Conservation (phyloP, 2,329 filamentous ascomycete species). For the Colletotrichum truncatum region DNA sequence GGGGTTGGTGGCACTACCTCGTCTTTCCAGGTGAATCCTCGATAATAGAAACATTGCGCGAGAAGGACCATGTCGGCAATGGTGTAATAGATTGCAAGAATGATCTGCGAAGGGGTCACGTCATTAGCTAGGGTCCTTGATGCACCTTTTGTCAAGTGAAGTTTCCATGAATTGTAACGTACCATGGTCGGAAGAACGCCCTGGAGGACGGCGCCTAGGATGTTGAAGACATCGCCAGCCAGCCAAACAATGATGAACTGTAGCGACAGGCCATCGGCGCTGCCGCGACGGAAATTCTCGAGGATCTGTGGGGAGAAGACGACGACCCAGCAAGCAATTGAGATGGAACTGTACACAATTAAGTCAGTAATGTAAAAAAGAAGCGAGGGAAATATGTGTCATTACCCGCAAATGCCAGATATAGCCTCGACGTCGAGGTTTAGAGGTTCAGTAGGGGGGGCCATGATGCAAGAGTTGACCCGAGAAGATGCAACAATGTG, state of each 20-base stretch:
- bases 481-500: constrained; percentile 9
- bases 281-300: constrained; percentile 87
- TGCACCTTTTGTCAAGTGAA: not conserved
- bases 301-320: constrained; percentile 98
- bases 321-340: constrained; percentile 97
- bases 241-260: constrained; percentile 96
- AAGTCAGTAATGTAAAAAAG: not conserved
- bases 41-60: constrained; percentile 94
- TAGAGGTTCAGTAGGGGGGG: constrained; percentile 62
- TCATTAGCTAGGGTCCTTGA: constrained; percentile 24
- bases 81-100: constrained; percentile 94
- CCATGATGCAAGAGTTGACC: constrained; percentile 51
- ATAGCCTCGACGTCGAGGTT: constrained; percentile 89
- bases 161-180: constrained; percentile 32
- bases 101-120: constrained; percentile 61
- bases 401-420: constrained; percentile 89
- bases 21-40: constrained; percentile 77
- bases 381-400: constrained; percentile 35
- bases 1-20: constrained; percentile 53
- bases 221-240: constrained; percentile 94
- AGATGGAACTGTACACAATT: constrained; percentile 75
- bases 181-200: constrained; percentile 94
- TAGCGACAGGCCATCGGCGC: constrained; percentile 87
- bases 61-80: constrained; percentile 90
- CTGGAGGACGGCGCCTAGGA: constrained; percentile 89